phyloP scores from a whole-genome alignment of 2,329 filamentous ascomycete species.

The Ascochyta clinopodiicola region DNA sequence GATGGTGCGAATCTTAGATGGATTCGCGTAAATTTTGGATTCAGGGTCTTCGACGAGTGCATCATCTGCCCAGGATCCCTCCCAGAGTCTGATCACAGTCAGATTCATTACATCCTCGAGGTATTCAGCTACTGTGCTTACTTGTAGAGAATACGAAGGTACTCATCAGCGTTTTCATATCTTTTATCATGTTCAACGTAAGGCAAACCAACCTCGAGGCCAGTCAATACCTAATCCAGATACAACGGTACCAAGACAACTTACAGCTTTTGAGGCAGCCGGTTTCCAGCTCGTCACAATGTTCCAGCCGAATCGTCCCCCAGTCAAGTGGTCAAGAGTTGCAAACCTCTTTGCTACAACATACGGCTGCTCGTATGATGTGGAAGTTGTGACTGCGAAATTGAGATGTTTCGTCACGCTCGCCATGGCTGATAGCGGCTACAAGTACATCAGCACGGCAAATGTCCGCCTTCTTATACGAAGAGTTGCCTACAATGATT shows the following conservation, averaged over 20 bases:
- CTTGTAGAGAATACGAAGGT: constrained; percentile 71
- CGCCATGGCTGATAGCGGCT: constrained; percentile 68
- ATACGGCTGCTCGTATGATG: constrained; percentile 71
- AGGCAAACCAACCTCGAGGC: constrained; percentile 8
- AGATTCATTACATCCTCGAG: not conserved
- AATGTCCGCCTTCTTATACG: no score
- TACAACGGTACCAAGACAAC: not conserved
- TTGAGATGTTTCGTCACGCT: constrained; percentile 67
- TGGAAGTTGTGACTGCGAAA: constrained; percentile 69
- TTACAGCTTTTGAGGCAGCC: constrained; percentile 57
- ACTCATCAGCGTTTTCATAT: constrained; percentile 71
- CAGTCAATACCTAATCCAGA: not conserved
- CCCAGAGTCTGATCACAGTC: constrained; percentile 52
- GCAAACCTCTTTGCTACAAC: constrained; percentile 66
- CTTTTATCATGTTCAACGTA: constrained; percentile 66
- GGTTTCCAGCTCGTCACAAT: constrained; percentile 71
- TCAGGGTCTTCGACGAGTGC: constrained; percentile 65
- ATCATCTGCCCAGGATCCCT: constrained; percentile 69
- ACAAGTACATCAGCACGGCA: constrained; percentile 20
- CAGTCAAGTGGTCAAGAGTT: constrained; percentile 69
- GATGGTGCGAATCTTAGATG: constrained; percentile 64
- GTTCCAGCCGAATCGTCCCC: constrained; percentile 56
- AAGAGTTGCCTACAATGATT: constrained; percentile 35
- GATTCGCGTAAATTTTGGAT: constrained; percentile 64
- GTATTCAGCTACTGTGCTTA: constrained; percentile 20